Evolutionary conservation across 108 stramenopile genomes (phyloP).

Genomic region (Cylindrotheca fusiformis): DNA sequence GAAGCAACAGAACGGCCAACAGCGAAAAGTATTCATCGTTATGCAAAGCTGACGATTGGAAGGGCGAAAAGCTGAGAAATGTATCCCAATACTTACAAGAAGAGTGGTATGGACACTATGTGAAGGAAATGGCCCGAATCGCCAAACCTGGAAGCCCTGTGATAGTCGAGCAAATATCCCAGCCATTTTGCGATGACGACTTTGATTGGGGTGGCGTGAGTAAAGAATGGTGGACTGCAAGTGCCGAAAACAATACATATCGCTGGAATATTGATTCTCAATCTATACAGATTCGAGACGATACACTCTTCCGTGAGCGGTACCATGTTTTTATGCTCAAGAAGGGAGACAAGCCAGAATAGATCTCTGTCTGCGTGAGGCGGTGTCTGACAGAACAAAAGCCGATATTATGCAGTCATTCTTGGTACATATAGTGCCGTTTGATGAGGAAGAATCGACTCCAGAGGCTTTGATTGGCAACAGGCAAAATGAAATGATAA

Average conservation of each 20-base stretch:
- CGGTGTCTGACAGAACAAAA: no score
- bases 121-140: conserved; percentile 46
- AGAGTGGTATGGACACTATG: conserved; percentile 43
- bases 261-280: conserved; percentile 43
- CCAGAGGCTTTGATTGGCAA: no score
- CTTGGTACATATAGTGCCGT: no score
- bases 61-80: conserved; percentile 11
- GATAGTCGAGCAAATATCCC: conserved; percentile 36
- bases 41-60: conserved; percentile 21
- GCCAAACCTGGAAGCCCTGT: conserved; percentile 45
- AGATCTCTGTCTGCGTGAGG: no score
- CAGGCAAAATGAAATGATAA: no score
- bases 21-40: conserved; percentile 6
- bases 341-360: conserved; percentile 10
- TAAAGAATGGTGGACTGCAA: conserved; percentile 29
- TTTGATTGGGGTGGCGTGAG: conserved; percentile 42
- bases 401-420: no score
- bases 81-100: conserved; percentile 32
- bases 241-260: conserved; percentile 24
- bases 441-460: no score
- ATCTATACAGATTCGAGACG: conserved; percentile 28
- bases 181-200: conserved; percentile 24
- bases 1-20: background rate
- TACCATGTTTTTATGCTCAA: conserved; percentile 52
- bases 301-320: conserved; percentile 18